A percentile compares a stretch with the other conserved stretches of the same genome.
These are phyloP conservation scores for Diaporthe capsici DNA, from an alignment of 2,329 filamentous ascomycete genomes.

Conservation along the genomic window DNA sequence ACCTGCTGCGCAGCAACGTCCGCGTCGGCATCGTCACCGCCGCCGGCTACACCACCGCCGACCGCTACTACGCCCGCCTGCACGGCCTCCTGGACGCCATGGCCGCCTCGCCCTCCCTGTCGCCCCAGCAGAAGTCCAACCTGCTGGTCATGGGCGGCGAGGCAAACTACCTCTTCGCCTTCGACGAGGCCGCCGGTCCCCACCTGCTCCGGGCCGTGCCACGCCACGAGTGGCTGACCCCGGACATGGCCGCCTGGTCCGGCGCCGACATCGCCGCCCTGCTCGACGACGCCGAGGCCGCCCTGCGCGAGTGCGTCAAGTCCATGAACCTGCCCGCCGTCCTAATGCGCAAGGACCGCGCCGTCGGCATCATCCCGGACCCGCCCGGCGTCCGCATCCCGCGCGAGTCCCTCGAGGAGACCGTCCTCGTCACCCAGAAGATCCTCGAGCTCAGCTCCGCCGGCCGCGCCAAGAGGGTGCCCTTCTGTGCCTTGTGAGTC, in stretches of 20 bases:
- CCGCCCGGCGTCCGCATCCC: slow-evolving; percentile 76
- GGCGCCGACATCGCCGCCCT: slow-evolving; percentile 82
- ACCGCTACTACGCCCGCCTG: slow-evolving; percentile 88
- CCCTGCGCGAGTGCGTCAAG: slow-evolving; percentile 84
- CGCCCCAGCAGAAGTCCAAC: slow-evolving; percentile 78
- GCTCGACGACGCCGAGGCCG: slow-evolving; percentile 90
- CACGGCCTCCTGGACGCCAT: slow-evolving; percentile 90
- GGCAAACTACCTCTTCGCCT: slow-evolving; percentile 94
- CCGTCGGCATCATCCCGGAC: slow-evolving; percentile 82
- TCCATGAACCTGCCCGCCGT: slow-evolving; percentile 84
- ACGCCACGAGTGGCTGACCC: slow-evolving; percentile 78
- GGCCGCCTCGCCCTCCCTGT: slow-evolving; percentile 69
- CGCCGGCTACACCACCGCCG: slow-evolving; percentile 91
- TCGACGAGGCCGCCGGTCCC: slow-evolving; percentile 70
- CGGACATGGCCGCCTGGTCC: slow-evolving; percentile 83
- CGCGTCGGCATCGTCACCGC: slow-evolving; percentile 97
- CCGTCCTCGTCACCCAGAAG: slow-evolving; percentile 93
- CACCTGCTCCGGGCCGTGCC: slow-evolving; percentile 79
- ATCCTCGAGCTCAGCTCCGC: slow-evolving; percentile 86
- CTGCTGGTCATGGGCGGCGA: slow-evolving; percentile 96
- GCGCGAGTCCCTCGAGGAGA: slow-evolving; percentile 94
- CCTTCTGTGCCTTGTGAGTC: slow-evolving; percentile 87
- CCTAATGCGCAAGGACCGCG: slow-evolving; percentile 89
- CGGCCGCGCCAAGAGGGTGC: slow-evolving; percentile 70
- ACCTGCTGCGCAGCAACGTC: slow-evolving; percentile 82